Evolutionary conservation across 1,284 basidiomycete species (phyloP).

Genomic region (Cystobasidiaceae sp.): DNA sequence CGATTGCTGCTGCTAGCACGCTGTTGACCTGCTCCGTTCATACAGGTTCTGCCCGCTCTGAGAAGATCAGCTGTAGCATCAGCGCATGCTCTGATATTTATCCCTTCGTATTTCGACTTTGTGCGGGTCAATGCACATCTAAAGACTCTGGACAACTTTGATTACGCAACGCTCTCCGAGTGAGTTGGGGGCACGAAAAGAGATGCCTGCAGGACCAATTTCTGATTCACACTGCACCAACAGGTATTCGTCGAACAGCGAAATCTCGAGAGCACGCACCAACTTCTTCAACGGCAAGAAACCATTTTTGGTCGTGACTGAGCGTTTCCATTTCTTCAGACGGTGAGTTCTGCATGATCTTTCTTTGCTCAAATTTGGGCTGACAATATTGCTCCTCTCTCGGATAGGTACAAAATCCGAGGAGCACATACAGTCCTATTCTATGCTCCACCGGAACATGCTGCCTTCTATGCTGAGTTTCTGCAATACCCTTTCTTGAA

Average conservation of each 20-base stretch:
- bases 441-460: slow-evolving; percentile 84
- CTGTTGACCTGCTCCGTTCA: neutral
- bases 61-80: slow-evolving; percentile 88
- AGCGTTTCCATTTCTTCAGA: slow-evolving; percentile 96
- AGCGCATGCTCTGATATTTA: slow-evolving; percentile 76
- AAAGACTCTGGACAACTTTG: slow-evolving; percentile 61
- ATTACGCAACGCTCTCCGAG: slow-evolving; percentile 83
- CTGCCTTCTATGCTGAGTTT: slow-evolving; percentile 85
- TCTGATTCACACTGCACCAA: neutral
- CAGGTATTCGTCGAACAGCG: slow-evolving; percentile 85
- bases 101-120: slow-evolving; percentile 96
- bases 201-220: neutral
- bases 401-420: slow-evolving; percentile 72
- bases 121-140: slow-evolving; percentile 84
- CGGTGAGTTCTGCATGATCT: slow-evolving; percentile 52
- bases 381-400: neutral
- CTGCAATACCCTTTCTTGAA: slow-evolving; percentile 74
- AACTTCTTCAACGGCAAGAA: slow-evolving; percentile 87
- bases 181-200: slow-evolving; percentile 50
- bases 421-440: slow-evolving; percentile 89
- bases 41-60: slow-evolving; percentile 67
- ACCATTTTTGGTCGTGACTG: slow-evolving; percentile 81
- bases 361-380: slow-evolving; percentile 20
- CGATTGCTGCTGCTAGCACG: neutral
- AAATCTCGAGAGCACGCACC: slow-evolving; percentile 87